A percentile compares a stretch with the other conserved stretches of the same genome.
These are phyloP conservation scores for Aspergillus pseudoglaucus DNA, from an alignment of 2,329 filamentous ascomycete species.

Conservation along the genomic window DNA sequence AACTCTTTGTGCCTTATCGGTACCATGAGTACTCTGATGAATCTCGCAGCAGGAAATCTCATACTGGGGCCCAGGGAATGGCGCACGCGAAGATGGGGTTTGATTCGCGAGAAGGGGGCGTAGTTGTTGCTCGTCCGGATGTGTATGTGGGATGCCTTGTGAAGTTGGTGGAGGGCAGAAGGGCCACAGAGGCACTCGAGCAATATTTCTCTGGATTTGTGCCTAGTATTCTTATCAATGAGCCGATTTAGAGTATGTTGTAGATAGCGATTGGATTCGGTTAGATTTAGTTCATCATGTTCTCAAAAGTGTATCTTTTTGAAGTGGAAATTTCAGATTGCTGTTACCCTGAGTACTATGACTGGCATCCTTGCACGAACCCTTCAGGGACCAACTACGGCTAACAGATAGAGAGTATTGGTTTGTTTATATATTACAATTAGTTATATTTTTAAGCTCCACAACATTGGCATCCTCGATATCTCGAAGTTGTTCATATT, in stretches of 20 bases:
- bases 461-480: too few species aligned
- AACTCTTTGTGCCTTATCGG: neutral
- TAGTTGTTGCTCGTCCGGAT: neutral
- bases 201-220: neutral
- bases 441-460: too few species aligned
- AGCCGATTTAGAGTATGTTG: neutral
- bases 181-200: neutral
- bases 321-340: too few species aligned
- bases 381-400: too few species aligned
- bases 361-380: too few species aligned
- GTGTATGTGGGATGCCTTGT: neutral
- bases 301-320: too few species aligned
- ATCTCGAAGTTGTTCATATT: too few species aligned
- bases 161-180: neutral
- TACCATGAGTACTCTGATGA: neutral
- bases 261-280: neutral
- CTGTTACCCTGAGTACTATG: too few species aligned
- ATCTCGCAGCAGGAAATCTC: neutral
- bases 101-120: neutral
- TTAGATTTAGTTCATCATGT: too few species aligned
- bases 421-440: too few species aligned
- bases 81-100: neutral
- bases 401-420: too few species aligned
- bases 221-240: neutral
- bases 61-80: neutral